Base-by-base conservation (phyloP, 495 filamentous ascomycete genomes). In the Choiromyces venosus region DNA sequence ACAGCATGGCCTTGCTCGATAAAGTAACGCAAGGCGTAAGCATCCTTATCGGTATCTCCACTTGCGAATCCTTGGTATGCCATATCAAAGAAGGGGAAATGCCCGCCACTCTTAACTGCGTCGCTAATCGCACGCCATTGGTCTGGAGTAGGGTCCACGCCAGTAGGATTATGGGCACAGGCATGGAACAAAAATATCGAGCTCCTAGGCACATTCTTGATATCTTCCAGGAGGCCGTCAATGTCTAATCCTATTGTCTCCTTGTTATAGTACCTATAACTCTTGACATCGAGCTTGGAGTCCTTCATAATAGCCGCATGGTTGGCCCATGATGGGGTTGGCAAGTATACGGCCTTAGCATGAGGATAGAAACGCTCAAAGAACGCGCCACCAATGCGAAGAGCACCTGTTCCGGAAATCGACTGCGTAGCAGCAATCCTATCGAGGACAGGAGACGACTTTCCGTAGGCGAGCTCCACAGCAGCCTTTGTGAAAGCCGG, bases 21-120 rank as follows among this genome's bases (percentile, higher is more conserved):
- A 81, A 99, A 99, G 87, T 97, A 85, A 72, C 95, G 86, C 64
- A 97, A 87, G 71, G 95, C 91, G 79, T 96, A 98, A 73, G 95
- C 95, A 83, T 99, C 95, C 81, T 87, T 87, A 85, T 97, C 87
- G 67, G 93, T 94, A 85, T 96, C 89, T 73, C 95, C 95, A 75
- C 90, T 93, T 69, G 95, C 95, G 81, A 99, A 99, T 76, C 95
- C 95, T 85, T 99, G 94, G 87, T 99, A 99, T 74, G 95, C 95
- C 95, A 99, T 99, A 84, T 99, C 95, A 85, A 99, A 99, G 88
- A 99, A 97, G 71, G 93, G 88, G 82, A 90, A 97, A 87, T 98
- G 95, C 61, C 87, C 90, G 84, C 92, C 90, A 83, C 88, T 87
- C 89, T 96, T 96, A 80, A 97, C 88, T 73, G 90, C 94, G 75